These are phyloP conservation scores for Suillus spraguei DNA, from an alignment of 768 basidiomycete genomes.

Conservation along the genomic window DNA sequence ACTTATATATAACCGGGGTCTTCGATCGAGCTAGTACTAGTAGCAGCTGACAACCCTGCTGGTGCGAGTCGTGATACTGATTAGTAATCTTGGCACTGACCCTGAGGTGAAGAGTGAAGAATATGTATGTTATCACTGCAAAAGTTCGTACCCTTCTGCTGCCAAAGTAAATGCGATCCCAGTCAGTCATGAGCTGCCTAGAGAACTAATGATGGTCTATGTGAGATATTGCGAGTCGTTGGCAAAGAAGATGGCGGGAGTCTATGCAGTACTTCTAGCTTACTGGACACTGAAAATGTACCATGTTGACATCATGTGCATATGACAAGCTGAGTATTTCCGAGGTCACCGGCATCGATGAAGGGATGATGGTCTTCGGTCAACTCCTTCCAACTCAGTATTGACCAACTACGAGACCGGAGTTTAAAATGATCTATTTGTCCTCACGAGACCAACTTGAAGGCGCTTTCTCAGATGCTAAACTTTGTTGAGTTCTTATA, in stretches of 20 bases:
- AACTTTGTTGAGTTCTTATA: too few species aligned
- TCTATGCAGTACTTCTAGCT: slow-evolving; percentile 19
- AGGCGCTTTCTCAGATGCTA: too few species aligned
- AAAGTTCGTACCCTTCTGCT: slow-evolving; percentile 19
- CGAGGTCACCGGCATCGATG: background rate
- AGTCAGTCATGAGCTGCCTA: slow-evolving; percentile 22
- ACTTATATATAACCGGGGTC: background rate
- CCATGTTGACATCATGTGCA: slow-evolving; percentile 15
- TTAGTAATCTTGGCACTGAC: background rate
- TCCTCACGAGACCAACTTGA: too few species aligned
- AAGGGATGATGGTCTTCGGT: background rate
- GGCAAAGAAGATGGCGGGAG: slow-evolving; percentile 14
- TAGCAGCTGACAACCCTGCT: background rate
- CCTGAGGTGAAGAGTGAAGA: background rate
- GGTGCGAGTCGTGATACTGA: background rate
- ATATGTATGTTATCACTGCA: background rate
- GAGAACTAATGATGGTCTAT: slow-evolving; percentile 18
- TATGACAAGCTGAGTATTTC: slow-evolving; percentile 16
- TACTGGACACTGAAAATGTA: slow-evolving; percentile 20
- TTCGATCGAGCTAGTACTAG: background rate
- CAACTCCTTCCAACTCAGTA: background rate
- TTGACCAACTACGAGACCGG: too few species aligned
- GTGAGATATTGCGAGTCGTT: background rate
- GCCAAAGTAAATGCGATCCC: slow-evolving; percentile 20
- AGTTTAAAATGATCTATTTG: too few species aligned